Percentiles rank a stretch among this genome's conserved stretches.
These are phyloP conservation scores for Blastomyces gilchristii DNA, from an alignment of 2,329 filamentous ascomycete genomes.

Conservation along the genomic window DNA sequence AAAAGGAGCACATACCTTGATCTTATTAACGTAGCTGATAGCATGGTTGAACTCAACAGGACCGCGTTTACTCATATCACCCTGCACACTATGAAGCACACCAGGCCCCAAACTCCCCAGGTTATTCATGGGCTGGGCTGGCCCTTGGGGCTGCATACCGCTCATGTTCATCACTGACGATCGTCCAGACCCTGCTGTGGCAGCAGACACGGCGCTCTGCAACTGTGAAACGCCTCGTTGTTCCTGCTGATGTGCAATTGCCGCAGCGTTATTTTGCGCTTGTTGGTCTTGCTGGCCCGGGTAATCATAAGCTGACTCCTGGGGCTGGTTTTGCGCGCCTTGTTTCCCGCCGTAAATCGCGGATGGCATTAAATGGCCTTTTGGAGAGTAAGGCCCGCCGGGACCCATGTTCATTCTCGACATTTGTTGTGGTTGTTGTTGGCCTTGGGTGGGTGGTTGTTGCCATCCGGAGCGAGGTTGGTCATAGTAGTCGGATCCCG, in stretches of 20 bases:
- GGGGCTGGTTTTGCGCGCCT: conserved; percentile 29
- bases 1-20: conserved; percentile 60
- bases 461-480: conserved; percentile 33
- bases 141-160: conserved; percentile 34
- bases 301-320: conserved; percentile 36
- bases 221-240: conserved; percentile 56
- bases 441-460: conserved; percentile 24
- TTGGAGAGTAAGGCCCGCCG: conserved; percentile 34
- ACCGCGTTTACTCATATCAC: conserved; percentile 66
- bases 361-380: conserved; percentile 28
- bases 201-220: conserved; percentile 54
- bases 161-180: conserved; percentile 41
- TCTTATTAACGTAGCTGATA: conserved; percentile 99
- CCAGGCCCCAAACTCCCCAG: conserved; percentile 52
- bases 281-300: conserved; percentile 37
- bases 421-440: conserved; percentile 21
- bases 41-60: conserved; percentile 99
- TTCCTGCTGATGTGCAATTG: conserved; percentile 50
- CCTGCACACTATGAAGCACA: conserved; percentile 46
- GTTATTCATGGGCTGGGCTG: conserved; percentile 46
- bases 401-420: conserved; percentile 8
- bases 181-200: conserved; percentile 40
- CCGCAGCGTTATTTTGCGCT: conserved; percentile 36
- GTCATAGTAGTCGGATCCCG: conserved; percentile 33
- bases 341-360: conserved; percentile 30